Conservation (phyloP, 2,329 filamentous ascomycete genomes). For the Cladosporium halotolerans region DNA sequence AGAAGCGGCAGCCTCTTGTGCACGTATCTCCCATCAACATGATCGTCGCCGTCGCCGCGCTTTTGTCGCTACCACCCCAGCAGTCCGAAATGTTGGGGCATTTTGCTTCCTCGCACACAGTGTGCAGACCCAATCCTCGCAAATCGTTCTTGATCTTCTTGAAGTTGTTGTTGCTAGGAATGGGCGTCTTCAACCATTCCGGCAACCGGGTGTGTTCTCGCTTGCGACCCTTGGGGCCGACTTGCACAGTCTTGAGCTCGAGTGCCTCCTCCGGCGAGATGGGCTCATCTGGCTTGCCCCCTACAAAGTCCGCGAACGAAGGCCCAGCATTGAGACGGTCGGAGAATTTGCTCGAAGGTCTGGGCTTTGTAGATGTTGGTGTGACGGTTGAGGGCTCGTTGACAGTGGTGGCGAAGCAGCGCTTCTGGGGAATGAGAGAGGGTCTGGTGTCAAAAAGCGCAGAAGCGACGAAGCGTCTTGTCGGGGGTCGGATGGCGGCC, state of each 20-base stretch:
- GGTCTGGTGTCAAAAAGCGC: constrained; percentile 17
- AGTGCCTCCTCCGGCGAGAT: constrained; percentile 48
- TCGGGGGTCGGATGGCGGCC: constrained; percentile 22
- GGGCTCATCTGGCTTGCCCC: constrained; percentile 34
- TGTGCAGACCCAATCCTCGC: constrained; percentile 81
- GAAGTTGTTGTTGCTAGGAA: constrained; percentile 79
- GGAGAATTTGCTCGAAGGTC: constrained; percentile 49
- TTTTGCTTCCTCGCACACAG: constrained; percentile 93
- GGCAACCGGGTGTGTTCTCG: constrained; percentile 70
- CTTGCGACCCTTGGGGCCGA: constrained; percentile 56
- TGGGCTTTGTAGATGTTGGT: constrained; percentile 28
- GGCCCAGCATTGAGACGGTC: constrained; percentile 61
- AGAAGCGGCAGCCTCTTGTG: constrained; percentile 93
- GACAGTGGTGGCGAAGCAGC: constrained; percentile 40
- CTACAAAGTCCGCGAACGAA: constrained; percentile 58
- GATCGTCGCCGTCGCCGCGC: constrained; percentile 89
- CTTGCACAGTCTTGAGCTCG: constrained; percentile 55
- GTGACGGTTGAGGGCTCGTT: constrained; percentile 31
- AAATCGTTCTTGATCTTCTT: constrained; percentile 94
- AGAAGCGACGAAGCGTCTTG: constrained; percentile 23
- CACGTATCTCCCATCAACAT: constrained; percentile 99
- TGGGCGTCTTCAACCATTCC: constrained; percentile 92
- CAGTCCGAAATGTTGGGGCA: constrained; percentile 98
- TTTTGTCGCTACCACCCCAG: constrained; percentile 88
- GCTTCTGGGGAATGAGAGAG: constrained; percentile 27